Base-by-base conservation (phyloP, 352 stramenopile genomes). In the Peronosclerospora sorghi region DNA sequence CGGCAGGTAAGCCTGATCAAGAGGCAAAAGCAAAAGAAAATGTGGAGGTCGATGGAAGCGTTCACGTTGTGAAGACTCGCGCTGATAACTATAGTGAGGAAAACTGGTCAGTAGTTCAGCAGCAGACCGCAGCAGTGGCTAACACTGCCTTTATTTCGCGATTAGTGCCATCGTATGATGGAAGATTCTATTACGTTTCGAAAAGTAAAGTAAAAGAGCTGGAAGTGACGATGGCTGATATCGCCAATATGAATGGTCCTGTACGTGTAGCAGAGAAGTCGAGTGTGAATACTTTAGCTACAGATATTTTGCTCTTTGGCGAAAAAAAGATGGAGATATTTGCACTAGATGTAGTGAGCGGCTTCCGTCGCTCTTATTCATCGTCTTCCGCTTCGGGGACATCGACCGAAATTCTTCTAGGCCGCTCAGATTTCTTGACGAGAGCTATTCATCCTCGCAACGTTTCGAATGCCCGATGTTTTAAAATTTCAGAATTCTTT, bases 401-500 rank as follows among this genome's bases (percentile, higher is more conserved):
- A 27, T 41, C 64, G 6, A 56, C 59, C 12, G 55, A 66, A 20
- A 65, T 88, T 32, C 41, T 87, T 9, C 84, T 91, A 45, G 78
- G 78, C 15, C 73, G 78, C 9, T 80, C 77, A 7, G 73, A 87
- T 39, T 85, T 83, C 38, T 81, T 54, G 43, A 88, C 78, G 0
- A 59, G 66, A 32, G 75, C 73, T 13, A 57, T 91, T 10, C 62
- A 86, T 40, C 54, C 66, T 7, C 56, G 58, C 8, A 86, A 91
- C 47, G 48, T 64, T 35, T 84, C 66, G 8, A 60, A 58, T 8
- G 62, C 75, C 35, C 61, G 71, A 13, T 91, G 78, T 41, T 83
- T 91, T 42, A 83, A 69, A 42, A 83, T 91, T 35, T 80, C 75
- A 1, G 78, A 91, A 55, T 91, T 81, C 44, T 91, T 91, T 45